A percentile compares a stretch with the other conserved stretches of the same genome.
Evolutionary conservation across 768 basidiomycete genomes (phyloP).

Genomic region (Mrakia blollopis): DNA sequence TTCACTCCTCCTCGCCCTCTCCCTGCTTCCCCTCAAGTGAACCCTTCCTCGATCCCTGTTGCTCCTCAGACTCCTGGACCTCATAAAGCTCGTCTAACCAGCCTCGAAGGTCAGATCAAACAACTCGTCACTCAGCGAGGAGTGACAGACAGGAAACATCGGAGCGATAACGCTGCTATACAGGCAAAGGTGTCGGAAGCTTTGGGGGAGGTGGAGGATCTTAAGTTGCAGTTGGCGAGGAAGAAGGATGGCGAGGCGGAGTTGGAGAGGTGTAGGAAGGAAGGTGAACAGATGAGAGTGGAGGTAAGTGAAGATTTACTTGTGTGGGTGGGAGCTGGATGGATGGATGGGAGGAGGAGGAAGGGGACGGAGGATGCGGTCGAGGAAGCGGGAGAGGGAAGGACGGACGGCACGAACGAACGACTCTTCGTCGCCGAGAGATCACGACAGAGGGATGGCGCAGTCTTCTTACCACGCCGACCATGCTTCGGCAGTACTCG

Average conservation of each 20-base stretch:
- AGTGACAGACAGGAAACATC: conserved; percentile 6
- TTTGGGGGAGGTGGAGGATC: conserved; percentile 4
- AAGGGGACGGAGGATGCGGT: not conserved
- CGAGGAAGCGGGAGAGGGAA: not conserved
- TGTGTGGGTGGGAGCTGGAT: not conserved
- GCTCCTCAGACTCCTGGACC: conserved; percentile 12
- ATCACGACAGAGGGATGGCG: not conserved
- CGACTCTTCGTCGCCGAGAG: not conserved
- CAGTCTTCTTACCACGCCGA: too few species aligned
- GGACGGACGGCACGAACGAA: not conserved
- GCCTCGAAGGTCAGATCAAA: conserved; percentile 12
- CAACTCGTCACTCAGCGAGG: conserved; percentile 16
- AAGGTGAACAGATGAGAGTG: conserved; percentile 16
- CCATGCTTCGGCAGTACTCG: too few species aligned
- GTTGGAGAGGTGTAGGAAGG: conserved; percentile 12
- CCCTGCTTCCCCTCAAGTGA: conserved; percentile 1
- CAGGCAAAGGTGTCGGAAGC: not conserved
- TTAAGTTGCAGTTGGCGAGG: not conserved
- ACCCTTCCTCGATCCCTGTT: conserved; percentile 6
- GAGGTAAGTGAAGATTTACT: not conserved
- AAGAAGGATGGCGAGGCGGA: conserved; percentile 8
- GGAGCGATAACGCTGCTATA: conserved; percentile 12
- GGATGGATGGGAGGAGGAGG: not conserved
- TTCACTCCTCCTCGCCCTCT: conserved; percentile 15
- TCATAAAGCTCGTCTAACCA: not conserved